A percentile compares a stretch with the other conserved stretches of the same genome.
Evolutionary conservation across 2,329 filamentous ascomycete genomes (phyloP).

Genomic region (Cercospora sp.): DNA sequence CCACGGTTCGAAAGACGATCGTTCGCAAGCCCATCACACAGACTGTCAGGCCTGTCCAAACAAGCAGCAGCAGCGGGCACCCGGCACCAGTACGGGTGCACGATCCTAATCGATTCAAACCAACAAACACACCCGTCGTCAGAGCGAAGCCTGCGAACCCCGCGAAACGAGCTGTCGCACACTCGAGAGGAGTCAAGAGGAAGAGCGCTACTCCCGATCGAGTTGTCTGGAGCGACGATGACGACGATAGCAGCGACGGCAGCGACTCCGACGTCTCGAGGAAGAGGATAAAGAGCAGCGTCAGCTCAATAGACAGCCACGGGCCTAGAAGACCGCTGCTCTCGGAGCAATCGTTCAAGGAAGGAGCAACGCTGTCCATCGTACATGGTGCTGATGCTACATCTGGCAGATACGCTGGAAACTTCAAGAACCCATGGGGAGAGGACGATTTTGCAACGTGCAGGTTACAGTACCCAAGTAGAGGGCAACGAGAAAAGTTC

Average conservation of each 20-base stretch:
- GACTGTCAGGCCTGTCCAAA: slow-evolving; percentile 17
- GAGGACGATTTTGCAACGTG: slow-evolving; percentile 44
- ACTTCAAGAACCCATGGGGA: slow-evolving; percentile 53
- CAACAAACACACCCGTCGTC: slow-evolving; percentile 21
- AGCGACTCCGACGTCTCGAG: slow-evolving; percentile 40
- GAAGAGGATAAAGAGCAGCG: slow-evolving; percentile 41
- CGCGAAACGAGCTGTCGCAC: slow-evolving; percentile 27
- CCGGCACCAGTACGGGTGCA: slow-evolving; percentile 20
- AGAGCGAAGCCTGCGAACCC: slow-evolving; percentile 24
- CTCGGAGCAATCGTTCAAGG: slow-evolving; percentile 28
- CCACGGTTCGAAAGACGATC: slow-evolving; percentile 32
- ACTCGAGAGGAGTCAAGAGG: slow-evolving; percentile 37
- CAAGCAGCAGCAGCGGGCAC: slow-evolving; percentile 13
- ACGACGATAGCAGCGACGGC: slow-evolving; percentile 36
- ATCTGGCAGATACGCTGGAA: slow-evolving; percentile 42
- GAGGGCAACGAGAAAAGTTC: slow-evolving; percentile 53
- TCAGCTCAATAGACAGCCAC: slow-evolving; percentile 36
- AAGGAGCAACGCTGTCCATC: slow-evolving; percentile 36
- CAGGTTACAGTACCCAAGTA: slow-evolving; percentile 81
- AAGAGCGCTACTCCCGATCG: slow-evolving; percentile 41
- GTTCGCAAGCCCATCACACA: slow-evolving; percentile 30
- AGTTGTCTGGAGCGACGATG: slow-evolving; percentile 37
- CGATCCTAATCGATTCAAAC: slow-evolving; percentile 33
- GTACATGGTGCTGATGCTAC: slow-evolving; percentile 48
- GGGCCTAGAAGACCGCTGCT: slow-evolving; percentile 30